Evolutionary conservation across 2,329 filamentous ascomycete species (phyloP), one percentile per base, ranked within the genome.

Genomic region (Arthrobotrys sinensis): DNA sequence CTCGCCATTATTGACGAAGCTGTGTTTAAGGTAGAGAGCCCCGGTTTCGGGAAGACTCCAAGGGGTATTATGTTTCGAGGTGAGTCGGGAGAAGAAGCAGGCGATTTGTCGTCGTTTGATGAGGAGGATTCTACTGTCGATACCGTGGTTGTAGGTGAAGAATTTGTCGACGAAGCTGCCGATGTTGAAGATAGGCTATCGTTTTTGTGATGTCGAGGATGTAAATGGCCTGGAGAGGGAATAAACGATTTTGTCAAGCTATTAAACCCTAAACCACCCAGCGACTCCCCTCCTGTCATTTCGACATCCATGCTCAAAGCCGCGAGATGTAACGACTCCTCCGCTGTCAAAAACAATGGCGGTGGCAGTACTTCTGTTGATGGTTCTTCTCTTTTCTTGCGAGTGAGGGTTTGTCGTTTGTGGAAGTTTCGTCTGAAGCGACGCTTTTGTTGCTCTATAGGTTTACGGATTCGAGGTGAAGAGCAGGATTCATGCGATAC

Each of bases 121-220:
- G 93, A 95, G 6, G 93, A 95, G 4, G 94, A 96, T 85, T 97
- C 95, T 80, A 95, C 93, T 19, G 93, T 97, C 4, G 94, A 97
- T 62, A 96, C 89, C 1, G 95, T 97, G 2, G 94, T 97, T 6
- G 95, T 98, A 0, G 96, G 96, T 7, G 95, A 98, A 21, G 95
- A 97, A 82, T 97, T 94, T 48, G 93, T 93, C 0, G 96, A 98
- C 80, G 93, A 93, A 14, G 92, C 93, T 68, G 88, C 88, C 80
- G 92, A 91, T 62, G 60, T 77, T 1, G 92, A 93, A 6, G 91
- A 94, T n/a, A 90, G 91, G 85, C 91, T 93, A 83, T 93, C 89
- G 83, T 90, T 88, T 83, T 93, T 91, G 82, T 91, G 90, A 85
- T 93, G 92, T 80, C 86, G 86, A 79, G 86, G 83, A 52, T 79